A percentile compares a stretch with the other conserved stretches of the same genome.
phyloP scores from a whole-genome alignment of 2,329 filamentous ascomycete genomes.

The Stachybotrys chlorohalonatus region DNA sequence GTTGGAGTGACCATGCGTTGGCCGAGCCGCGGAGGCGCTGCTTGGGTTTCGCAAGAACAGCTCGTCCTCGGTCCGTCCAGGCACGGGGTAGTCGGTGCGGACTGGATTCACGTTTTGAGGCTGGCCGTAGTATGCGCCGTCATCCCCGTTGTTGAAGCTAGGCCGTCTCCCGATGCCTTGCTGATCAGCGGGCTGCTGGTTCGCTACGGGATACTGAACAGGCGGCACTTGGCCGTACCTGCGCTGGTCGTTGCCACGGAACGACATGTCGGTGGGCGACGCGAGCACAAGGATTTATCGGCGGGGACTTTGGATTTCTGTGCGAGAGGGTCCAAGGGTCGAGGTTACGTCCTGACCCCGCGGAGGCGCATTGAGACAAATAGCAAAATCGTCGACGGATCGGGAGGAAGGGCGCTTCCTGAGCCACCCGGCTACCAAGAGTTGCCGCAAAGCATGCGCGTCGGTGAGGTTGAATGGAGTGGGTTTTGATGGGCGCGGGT shows the following conservation, averaged over 20 bases:
- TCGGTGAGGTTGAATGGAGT: neutral
- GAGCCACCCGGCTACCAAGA: neutral
- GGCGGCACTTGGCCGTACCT: constrained; percentile 59
- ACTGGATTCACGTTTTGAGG: constrained; percentile 14
- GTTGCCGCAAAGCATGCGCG: neutral
- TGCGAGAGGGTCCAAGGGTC: neutral
- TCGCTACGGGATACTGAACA: constrained; percentile 50
- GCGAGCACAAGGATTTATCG: neutral
- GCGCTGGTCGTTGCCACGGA: constrained; percentile 52
- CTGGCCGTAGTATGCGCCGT: constrained; percentile 44
- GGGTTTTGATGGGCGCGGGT: neutral
- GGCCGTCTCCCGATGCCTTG: constrained; percentile 40
- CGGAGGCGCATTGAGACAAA: neutral
- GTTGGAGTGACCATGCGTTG: constrained; percentile 33
- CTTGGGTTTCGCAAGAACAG: constrained; percentile 50
- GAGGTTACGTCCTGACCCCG: neutral
- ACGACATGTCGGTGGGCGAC: constrained; percentile 42
- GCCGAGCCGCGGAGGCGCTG: constrained; percentile 13
- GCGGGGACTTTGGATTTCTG: neutral
- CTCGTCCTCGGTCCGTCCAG: constrained; percentile 41
- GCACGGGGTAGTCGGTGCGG: constrained; percentile 8
- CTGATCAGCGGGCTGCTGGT: constrained; percentile 24
- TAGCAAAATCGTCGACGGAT: neutral
- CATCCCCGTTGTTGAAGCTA: constrained; percentile 72
- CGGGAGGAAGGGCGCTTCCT: neutral